These are phyloP conservation scores for Suillus plorans DNA, from an alignment of 768 basidiomycete species.

Conservation along the genomic window DNA sequence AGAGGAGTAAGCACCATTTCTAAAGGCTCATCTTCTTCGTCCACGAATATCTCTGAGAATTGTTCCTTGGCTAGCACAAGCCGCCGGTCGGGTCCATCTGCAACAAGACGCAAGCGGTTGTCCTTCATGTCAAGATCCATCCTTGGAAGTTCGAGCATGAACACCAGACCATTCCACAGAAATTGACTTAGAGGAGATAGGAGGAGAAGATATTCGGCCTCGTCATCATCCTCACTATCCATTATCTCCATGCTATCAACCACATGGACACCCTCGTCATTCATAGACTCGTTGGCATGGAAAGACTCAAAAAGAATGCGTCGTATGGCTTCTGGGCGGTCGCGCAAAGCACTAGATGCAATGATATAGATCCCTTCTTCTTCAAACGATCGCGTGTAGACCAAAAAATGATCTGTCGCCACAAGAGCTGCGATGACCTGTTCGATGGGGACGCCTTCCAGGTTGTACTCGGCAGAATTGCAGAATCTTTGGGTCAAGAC, in stretches of 20 bases:
- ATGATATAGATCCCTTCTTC: slow-evolving; percentile 92
- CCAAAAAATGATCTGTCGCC: slow-evolving; percentile 87
- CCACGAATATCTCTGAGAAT: slow-evolving; percentile 66
- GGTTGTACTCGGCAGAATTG: slow-evolving; percentile 88
- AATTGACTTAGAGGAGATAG: slow-evolving; percentile 85
- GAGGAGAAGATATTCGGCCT: slow-evolving; percentile 76
- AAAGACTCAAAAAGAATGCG: slow-evolving; percentile 85
- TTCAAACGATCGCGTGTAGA: slow-evolving; percentile 86
- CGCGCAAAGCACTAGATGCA: slow-evolving; percentile 73
- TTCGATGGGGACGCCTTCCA: slow-evolving; percentile 73
- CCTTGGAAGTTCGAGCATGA: slow-evolving; percentile 72
- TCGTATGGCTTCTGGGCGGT: slow-evolving; percentile 73
- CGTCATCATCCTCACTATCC: slow-evolving; percentile 54
- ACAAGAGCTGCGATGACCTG: slow-evolving; percentile 79
- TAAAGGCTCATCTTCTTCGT: slow-evolving; percentile 59
- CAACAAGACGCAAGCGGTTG: slow-evolving; percentile 86
- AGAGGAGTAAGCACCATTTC: slow-evolving; percentile 42
- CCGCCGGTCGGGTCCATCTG: slow-evolving; percentile 82
- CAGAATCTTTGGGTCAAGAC: slow-evolving; percentile 84
- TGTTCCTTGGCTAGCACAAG: slow-evolving; percentile 74
- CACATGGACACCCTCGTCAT: slow-evolving; percentile 51
- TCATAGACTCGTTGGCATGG: slow-evolving; percentile 62
- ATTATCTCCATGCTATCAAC: slow-evolving; percentile 39
- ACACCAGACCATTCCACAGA: slow-evolving; percentile 88
- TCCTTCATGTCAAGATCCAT: slow-evolving; percentile 85